Conservation (phyloP, 495 filamentous ascomycete genomes). For the Trichoderma reesei region DNA sequence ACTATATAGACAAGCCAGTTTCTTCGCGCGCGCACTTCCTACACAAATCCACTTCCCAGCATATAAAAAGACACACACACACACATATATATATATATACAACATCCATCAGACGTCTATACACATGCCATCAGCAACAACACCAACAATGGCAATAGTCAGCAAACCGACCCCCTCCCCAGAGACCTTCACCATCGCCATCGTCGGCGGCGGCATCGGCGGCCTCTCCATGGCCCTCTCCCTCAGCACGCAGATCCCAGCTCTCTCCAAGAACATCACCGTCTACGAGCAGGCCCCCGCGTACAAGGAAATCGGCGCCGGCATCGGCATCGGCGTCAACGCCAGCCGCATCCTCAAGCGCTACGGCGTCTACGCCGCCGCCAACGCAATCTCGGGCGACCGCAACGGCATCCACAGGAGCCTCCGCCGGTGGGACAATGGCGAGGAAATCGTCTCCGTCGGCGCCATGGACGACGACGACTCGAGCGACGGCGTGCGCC, state of each 20-base stretch:
- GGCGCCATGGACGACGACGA: slow-evolving; percentile 16
- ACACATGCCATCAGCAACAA: too few species aligned
- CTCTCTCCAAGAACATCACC: slow-evolving; percentile 7
- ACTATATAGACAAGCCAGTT: neutral
- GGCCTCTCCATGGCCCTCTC: slow-evolving; percentile 5
- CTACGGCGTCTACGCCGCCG: slow-evolving; percentile 18
- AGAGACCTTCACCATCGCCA: neutral
- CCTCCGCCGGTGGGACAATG: slow-evolving; percentile 22
- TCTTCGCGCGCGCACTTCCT: neutral
- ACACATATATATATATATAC: too few species aligned
- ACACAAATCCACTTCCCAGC: neutral
- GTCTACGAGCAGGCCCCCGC: slow-evolving; percentile 16
- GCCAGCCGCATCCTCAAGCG: slow-evolving; percentile 12
- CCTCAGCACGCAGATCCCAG: neutral
- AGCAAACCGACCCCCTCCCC: neutral
- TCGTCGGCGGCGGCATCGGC: neutral
- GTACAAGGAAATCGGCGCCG: slow-evolving; percentile 22
- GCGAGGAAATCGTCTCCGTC: slow-evolving; percentile 21
- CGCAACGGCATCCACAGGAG: slow-evolving; percentile 20
- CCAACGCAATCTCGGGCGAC: slow-evolving; percentile 26
- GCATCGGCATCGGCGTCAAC: slow-evolving; percentile 22
- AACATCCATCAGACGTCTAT: neutral
- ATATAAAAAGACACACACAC: too few species aligned
- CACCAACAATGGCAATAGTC: neutral
- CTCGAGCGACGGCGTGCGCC: slow-evolving; percentile 10